Evolutionary conservation across 176 grass and related monocot genomes (phyloP).

Genomic region (Zea luxurians): DNA sequence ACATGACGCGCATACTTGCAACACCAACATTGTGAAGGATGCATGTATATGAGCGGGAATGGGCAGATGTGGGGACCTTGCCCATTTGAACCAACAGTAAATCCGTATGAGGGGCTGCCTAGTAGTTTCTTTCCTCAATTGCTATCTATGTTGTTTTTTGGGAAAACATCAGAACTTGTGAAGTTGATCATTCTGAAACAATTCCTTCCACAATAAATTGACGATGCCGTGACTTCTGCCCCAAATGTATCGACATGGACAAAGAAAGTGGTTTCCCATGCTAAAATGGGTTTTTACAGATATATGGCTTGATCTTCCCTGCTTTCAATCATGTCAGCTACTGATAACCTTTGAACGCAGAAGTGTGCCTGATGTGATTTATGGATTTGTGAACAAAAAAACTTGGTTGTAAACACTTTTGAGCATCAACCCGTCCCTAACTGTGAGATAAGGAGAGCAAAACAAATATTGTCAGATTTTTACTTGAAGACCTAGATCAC

Average conservation of each 20-base stretch:
- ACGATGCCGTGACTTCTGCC: background rate
- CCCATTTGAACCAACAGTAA: slow-evolving; percentile 56
- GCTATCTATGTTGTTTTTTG: slow-evolving; percentile 70
- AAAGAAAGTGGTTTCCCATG: slow-evolving; percentile 4
- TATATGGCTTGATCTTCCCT: slow-evolving; percentile 36
- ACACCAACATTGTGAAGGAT: slow-evolving; percentile 54
- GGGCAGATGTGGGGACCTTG: slow-evolving; percentile 87
- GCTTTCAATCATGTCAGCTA: background rate
- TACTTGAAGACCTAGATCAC: background rate
- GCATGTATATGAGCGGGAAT: slow-evolving; percentile 74
- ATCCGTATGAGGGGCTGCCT: slow-evolving; percentile 62
- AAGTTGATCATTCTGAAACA: slow-evolving; percentile 61
- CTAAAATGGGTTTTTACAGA: slow-evolving; percentile 31
- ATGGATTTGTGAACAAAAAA: background rate
- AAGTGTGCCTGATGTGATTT: background rate
- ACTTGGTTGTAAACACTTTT: background rate
- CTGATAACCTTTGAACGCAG: background rate
- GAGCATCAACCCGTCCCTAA: background rate
- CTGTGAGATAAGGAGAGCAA: background rate
- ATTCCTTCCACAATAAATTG: slow-evolving; percentile 39
- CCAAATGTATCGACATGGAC: slow-evolving; percentile 6
- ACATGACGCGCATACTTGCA: background rate
- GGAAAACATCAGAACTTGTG: slow-evolving; percentile 51
- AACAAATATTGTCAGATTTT: background rate
- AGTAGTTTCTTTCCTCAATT: slow-evolving; percentile 69